Conservation (phyloP, 208 protist species). For the Trypanosoma cruzi region DNA sequence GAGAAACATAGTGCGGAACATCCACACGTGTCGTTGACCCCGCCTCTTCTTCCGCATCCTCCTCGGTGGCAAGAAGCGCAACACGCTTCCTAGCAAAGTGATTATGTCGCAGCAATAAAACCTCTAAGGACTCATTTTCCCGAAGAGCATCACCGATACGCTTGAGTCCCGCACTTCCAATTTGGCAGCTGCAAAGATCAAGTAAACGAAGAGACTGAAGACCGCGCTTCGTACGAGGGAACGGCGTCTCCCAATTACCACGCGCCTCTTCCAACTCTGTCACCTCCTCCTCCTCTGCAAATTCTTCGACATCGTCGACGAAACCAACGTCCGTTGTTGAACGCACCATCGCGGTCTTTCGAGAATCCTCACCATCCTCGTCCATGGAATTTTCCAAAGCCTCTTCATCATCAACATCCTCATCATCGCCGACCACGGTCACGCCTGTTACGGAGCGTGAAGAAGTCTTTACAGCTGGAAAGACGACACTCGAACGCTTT, state of each 20-base stretch:
- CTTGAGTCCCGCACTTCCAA: conserved; percentile 54
- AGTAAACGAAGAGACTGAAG: conserved; percentile 58
- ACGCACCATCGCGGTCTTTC: conserved; percentile 27
- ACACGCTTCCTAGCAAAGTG: conserved; percentile 43
- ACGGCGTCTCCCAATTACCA: conserved; percentile 32
- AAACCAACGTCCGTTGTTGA: conserved; percentile 15
- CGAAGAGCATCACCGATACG: conserved; percentile 47
- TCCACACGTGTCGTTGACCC: conserved; percentile 31
- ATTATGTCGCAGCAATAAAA: conserved; percentile 76
- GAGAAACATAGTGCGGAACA: conserved; percentile 36
- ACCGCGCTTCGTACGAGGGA: conserved; percentile 48
- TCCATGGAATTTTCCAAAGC: conserved; percentile 8
- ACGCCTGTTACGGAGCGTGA: neutral
- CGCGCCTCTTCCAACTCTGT: conserved; percentile 11
- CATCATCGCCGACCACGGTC: conserved; percentile 18
- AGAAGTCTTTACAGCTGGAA: neutral
- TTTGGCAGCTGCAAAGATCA: conserved; percentile 73
- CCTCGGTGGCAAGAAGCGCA: conserved; percentile 7
- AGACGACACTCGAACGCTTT: neutral
- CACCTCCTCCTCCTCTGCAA: conserved; percentile 30
- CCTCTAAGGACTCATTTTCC: conserved; percentile 57
- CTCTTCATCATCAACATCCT: conserved; percentile 26
- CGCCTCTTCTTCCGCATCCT: conserved; percentile 27
- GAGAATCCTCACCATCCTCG: conserved; percentile 16
- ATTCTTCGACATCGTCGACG: conserved; percentile 25